These are phyloP conservation scores for Arthrobotrys conoides DNA, from an alignment of 2,329 filamentous ascomycete species.

Conservation along the genomic window DNA sequence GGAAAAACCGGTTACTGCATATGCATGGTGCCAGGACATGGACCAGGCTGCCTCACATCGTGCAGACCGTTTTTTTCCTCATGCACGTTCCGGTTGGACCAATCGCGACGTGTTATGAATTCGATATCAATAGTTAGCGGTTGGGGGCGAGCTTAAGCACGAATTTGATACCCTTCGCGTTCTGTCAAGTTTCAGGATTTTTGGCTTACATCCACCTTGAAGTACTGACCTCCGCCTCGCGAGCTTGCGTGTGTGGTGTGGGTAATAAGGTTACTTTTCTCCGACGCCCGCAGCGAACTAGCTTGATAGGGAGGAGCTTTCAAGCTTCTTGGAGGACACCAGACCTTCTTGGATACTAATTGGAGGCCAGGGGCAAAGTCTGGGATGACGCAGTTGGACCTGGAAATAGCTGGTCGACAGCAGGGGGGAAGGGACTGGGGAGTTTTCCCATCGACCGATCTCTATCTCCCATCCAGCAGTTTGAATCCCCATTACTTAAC, in stretches of 20 bases:
- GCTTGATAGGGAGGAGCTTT: constrained; percentile 1
- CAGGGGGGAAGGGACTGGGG: constrained; percentile 28
- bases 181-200: constrained; percentile 50
- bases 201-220: not conserved
- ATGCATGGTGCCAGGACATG: constrained; percentile 35
- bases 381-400: constrained; percentile 51
- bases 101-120: constrained; percentile 8
- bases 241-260: constrained; percentile 39
- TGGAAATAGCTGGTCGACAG: constrained; percentile 32
- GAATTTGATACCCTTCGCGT: constrained; percentile 45
- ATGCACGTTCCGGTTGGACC: constrained; percentile 22
- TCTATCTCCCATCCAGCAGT: not conserved
- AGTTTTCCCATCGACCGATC: constrained; percentile 43
- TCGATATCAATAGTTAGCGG: constrained; percentile 1
- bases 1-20: constrained; percentile 41
- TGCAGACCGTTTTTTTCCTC: constrained; percentile 27
- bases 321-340: constrained; percentile 20
- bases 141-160: not conserved
- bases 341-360: not conserved
- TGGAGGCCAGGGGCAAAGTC: constrained; percentile 10
- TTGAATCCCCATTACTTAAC: not conserved
- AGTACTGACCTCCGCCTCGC: constrained; percentile 17
- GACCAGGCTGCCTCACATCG: constrained; percentile 11
- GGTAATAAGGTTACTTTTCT: constrained; percentile 20
- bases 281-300: not conserved